Evolutionary conservation across 2,329 filamentous ascomycete genomes (phyloP).

Genomic region (Penicillium freii): DNA sequence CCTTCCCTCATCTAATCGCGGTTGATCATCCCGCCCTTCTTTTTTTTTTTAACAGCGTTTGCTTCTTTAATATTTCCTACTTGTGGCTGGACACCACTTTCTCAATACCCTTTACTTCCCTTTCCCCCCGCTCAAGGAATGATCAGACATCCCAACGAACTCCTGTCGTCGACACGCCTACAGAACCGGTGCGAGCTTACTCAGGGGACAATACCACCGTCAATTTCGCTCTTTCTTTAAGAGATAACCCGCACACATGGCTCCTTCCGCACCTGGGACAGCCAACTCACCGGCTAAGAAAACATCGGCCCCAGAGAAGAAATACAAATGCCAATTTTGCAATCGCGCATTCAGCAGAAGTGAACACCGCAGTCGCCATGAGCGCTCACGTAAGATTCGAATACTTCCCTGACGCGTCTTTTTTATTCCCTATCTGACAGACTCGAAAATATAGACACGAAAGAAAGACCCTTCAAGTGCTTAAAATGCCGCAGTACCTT

Average conservation of each 20-base stretch:
- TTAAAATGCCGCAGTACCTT: slow-evolving; percentile 98
- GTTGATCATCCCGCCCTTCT: slow-evolving; percentile 26
- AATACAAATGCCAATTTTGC: slow-evolving; percentile 99
- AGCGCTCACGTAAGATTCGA: slow-evolving; percentile 85
- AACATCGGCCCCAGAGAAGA: slow-evolving; percentile 82
- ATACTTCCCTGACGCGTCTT: neutral
- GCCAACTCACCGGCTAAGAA: slow-evolving; percentile 79
- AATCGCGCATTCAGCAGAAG: slow-evolving; percentile 95
- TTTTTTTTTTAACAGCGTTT: slow-evolving; percentile 23
- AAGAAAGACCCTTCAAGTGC: slow-evolving; percentile 98
- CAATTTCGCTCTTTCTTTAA: slow-evolving; percentile 26
- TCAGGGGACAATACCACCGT: slow-evolving; percentile 40
- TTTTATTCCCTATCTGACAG: neutral
- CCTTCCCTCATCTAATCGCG: slow-evolving; percentile 19
- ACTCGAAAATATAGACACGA: slow-evolving; percentile 68
- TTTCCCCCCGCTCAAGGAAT: slow-evolving; percentile 42
- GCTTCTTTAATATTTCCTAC: slow-evolving; percentile 15
- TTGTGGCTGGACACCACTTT: slow-evolving; percentile 42
- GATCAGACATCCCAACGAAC: slow-evolving; percentile 43
- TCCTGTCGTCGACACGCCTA: slow-evolving; percentile 41
- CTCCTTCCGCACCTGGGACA: slow-evolving; percentile 55
- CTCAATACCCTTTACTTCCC: slow-evolving; percentile 18
- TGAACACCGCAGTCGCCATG: slow-evolving; percentile 94
- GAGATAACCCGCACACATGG: slow-evolving; percentile 36
- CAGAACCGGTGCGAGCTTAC: slow-evolving; percentile 45